A percentile compares a stretch with the other conserved stretches of the same genome.
Evolutionary conservation across 805 yeast genomes (phyloP).

Genomic region (Martiniozyma abietophila): DNA sequence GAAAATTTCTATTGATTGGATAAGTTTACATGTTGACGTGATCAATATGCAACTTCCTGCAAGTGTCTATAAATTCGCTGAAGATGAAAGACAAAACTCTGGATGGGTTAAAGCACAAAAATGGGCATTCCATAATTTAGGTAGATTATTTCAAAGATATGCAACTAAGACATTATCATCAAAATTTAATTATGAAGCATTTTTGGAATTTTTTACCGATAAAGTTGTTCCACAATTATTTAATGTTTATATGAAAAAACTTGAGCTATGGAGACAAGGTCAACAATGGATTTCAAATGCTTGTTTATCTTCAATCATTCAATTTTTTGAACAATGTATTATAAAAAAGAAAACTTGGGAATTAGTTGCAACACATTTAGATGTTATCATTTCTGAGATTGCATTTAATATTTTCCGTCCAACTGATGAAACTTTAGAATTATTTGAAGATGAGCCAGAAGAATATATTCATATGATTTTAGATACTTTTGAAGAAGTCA

Average conservation of each 20-base stretch:
- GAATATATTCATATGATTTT: slow-evolving; percentile 79
- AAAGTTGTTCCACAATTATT: slow-evolving; percentile 70
- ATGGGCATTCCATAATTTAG: slow-evolving; percentile 80
- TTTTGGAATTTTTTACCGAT: slow-evolving; percentile 42
- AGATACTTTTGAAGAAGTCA: slow-evolving; percentile 51
- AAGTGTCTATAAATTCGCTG: slow-evolving; percentile 40
- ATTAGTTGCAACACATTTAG: slow-evolving; percentile 59
- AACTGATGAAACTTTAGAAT: slow-evolving; percentile 57
- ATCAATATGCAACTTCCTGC: slow-evolving; percentile 52
- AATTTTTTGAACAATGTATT: slow-evolving; percentile 55
- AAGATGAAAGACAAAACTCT: slow-evolving; percentile 39
- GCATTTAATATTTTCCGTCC: slow-evolving; percentile 76
- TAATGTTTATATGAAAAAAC: slow-evolving; percentile 49
- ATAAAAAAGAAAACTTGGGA: slow-evolving; percentile 56
- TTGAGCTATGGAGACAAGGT: slow-evolving; percentile 64
- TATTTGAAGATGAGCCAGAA: slow-evolving; percentile 81
- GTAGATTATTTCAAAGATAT: slow-evolving; percentile 62
- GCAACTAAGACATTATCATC: slow-evolving; percentile 40
- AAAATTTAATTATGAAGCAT: slow-evolving; percentile 51
- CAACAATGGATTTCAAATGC: slow-evolving; percentile 62
- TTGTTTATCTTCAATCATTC: slow-evolving; percentile 54
- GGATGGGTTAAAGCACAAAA: slow-evolving; percentile 74
- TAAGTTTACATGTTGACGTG: slow-evolving; percentile 62
- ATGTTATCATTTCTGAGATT: slow-evolving; percentile 57
- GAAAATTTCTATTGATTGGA: slow-evolving; percentile 55